phyloP scores from a whole-genome alignment of 116 monocot species.

The Dioscorea cayenensis region DNA sequence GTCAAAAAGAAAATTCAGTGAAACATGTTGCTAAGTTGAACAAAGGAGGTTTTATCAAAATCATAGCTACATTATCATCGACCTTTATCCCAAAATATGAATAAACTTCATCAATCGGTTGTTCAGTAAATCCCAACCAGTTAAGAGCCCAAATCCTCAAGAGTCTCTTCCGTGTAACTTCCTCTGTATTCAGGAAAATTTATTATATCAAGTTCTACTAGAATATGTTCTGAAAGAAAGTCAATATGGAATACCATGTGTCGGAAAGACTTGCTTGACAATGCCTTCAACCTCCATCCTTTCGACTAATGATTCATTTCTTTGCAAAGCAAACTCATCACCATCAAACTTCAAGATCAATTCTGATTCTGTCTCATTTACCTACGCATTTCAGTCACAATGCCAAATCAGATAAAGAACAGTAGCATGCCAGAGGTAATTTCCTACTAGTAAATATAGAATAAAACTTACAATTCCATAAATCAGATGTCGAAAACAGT shows the following conservation, averaged over 20 bases:
- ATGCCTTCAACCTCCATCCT: conserved; percentile 64
- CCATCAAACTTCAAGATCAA: conserved; percentile 33
- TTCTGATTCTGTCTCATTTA: conserved; percentile 44
- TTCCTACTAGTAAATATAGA: too few relatives aligned
- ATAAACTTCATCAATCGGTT: conserved; percentile 91
- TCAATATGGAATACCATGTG: conserved; percentile 53
- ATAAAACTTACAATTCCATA: conserved; percentile 62
- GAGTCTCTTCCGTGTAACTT: conserved; percentile 71
- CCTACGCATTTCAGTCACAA: conserved; percentile 30
- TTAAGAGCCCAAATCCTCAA: conserved; percentile 80
- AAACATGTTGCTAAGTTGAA: background rate
- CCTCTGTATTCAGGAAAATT: conserved; percentile 40
- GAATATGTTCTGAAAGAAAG: background rate
- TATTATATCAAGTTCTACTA: background rate
- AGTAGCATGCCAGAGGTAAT: too few relatives aligned
- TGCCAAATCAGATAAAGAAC: background rate
- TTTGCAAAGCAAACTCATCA: conserved; percentile 33
- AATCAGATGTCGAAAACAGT: conserved; percentile 63
- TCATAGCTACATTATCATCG: background rate
- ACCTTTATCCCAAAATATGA: conserved; percentile 88
- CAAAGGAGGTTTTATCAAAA: background rate
- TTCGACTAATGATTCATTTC: conserved; percentile 63
- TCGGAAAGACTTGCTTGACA: conserved; percentile 76
- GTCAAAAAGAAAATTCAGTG: background rate
- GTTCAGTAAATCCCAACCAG: conserved; percentile 82